These are phyloP conservation scores for Hemileia vastatrix DNA, from an alignment of 1,284 basidiomycete species.

Conservation along the genomic window DNA sequence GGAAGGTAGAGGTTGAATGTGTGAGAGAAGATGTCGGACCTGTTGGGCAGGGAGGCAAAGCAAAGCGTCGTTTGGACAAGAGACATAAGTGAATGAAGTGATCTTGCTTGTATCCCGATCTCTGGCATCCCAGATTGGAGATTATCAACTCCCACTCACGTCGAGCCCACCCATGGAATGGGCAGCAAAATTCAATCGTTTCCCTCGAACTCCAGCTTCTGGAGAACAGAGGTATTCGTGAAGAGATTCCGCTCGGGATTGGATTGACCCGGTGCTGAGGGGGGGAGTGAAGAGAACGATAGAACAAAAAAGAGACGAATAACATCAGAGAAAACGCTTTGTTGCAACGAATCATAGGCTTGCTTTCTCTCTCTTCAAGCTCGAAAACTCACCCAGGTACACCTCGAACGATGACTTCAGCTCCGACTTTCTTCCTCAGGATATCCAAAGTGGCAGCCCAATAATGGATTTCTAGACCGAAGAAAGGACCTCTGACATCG, in stretches of 20 bases:
- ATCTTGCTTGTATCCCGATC: too few species aligned
- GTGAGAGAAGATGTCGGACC: constrained; percentile 63
- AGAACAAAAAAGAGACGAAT: too few species aligned
- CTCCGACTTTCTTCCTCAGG: constrained; percentile 70
- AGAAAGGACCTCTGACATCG: constrained; percentile 46
- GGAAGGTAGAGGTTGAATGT: constrained; percentile 58
- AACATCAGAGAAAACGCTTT: too few species aligned
- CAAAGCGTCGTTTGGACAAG: neutral
- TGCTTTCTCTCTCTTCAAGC: too few species aligned
- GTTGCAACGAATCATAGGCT: too few species aligned
- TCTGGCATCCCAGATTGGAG: too few species aligned
- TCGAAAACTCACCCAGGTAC: too few species aligned
- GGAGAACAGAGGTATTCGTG: constrained; percentile 62
- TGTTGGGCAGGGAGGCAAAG: neutral
- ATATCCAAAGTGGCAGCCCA: constrained; percentile 84
- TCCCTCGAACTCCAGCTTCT: constrained; percentile 55
- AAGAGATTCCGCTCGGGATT: constrained; percentile 68
- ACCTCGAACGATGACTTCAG: constrained; percentile 86
- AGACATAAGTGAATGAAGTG: neutral
- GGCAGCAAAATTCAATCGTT: constrained; percentile 80
- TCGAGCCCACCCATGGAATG: constrained; percentile 97
- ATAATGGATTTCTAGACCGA: constrained; percentile 76
- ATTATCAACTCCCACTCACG: too few species aligned
- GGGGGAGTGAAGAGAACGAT: too few species aligned
- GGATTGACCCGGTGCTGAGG: constrained; percentile 85